Evolutionary conservation across 108 stramenopile genomes (phyloP), one percentile per base, ranked within the genome.

Genomic region (Nitzschia sp.): DNA sequence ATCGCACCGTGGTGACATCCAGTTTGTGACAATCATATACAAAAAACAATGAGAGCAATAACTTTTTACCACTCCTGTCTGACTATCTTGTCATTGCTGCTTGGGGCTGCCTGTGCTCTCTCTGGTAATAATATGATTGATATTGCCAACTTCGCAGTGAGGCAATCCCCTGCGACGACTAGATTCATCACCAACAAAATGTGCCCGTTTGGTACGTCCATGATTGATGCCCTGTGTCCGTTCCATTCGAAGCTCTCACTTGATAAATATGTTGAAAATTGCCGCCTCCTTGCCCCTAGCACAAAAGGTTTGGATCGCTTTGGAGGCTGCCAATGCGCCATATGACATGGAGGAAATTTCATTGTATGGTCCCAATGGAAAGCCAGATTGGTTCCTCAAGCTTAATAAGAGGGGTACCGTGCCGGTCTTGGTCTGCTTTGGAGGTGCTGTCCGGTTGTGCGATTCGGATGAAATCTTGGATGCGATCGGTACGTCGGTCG

Each of bases 361-460:
- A 27, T 49, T 93, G 0, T 93, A 90, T 54, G 92, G 92, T 28
- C n/a, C 82, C 21, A 81, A 78, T 27, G 92, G 92, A 8, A 93
- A 93, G 53, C 92, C 92, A 9, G 82, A 82, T 62, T 93, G 92
- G 92, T 93, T 93, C 78, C 77, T 75, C 87, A 60, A 88, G 32
- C 74, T 93, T 55, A 93, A 93, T 66, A 85, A 85, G 2, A 38
- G 59, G 24, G 92, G 89, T 15, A 84, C 82, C n/a, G 92, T 93
- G 19, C 92, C 92, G 0, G 75, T 93, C 29, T 75, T 92, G 35
- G 82, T 76, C 13, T 24, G 64, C 25, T 19, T 19, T 51, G 49
- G 49, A 23, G 49, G 49, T 51, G 49, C 49, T 17, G 35, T 38
- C 19, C 3, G 42, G 19, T 70, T 77, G 30, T 65, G 84, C 1